Conservation (phyloP, 1,284 basidiomycete species). For the Pseudozyma hubeiensis region DNA sequence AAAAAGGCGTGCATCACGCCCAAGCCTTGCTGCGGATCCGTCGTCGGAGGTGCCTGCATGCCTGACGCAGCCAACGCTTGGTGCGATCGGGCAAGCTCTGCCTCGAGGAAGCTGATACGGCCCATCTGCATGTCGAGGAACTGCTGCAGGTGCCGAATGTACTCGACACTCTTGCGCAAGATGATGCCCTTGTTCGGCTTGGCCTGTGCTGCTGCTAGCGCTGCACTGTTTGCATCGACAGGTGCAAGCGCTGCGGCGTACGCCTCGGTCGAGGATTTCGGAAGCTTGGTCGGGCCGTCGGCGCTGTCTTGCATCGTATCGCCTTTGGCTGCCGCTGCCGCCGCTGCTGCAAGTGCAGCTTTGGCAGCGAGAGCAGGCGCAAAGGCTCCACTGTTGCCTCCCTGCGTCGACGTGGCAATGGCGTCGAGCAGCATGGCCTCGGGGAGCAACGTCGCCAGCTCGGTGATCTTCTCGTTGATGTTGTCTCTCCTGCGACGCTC, state of each 20-base stretch:
- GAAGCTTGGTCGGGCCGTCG: slow-evolving; percentile 21
- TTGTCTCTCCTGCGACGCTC: slow-evolving; percentile 87
- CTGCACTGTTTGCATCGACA: slow-evolving; percentile 54
- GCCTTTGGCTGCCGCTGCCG: slow-evolving; percentile 40
- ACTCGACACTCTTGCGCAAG: slow-evolving; percentile 65
- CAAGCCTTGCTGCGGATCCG: slow-evolving; percentile 47
- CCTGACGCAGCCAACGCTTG: slow-evolving; percentile 45
- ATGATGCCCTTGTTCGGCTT: slow-evolving; percentile 69
- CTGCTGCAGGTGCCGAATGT: slow-evolving; percentile 65
- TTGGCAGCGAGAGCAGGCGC: slow-evolving; percentile 53
- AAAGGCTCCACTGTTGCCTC: slow-evolving; percentile 56
- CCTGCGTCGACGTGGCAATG: slow-evolving; percentile 59
- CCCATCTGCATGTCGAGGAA: slow-evolving; percentile 63
- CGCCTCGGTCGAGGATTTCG: slow-evolving; percentile 45
- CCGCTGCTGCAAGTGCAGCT: slow-evolving; percentile 44
- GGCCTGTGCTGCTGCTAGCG: slow-evolving; percentile 60
- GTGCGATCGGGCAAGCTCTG: slow-evolving; percentile 49
- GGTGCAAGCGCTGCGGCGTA: slow-evolving; percentile 59
- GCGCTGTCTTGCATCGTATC: slow-evolving; percentile 16
- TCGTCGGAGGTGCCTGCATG: slow-evolving; percentile 45
- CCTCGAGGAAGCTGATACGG: slow-evolving; percentile 58
- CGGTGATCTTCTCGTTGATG: slow-evolving; percentile 92
- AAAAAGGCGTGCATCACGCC: slow-evolving; percentile 52
- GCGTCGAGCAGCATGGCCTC: slow-evolving; percentile 71
- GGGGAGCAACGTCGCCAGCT: slow-evolving; percentile 86